phyloP scores from a whole-genome alignment of 768 basidiomycete species.

The Collybia mongolica region DNA sequence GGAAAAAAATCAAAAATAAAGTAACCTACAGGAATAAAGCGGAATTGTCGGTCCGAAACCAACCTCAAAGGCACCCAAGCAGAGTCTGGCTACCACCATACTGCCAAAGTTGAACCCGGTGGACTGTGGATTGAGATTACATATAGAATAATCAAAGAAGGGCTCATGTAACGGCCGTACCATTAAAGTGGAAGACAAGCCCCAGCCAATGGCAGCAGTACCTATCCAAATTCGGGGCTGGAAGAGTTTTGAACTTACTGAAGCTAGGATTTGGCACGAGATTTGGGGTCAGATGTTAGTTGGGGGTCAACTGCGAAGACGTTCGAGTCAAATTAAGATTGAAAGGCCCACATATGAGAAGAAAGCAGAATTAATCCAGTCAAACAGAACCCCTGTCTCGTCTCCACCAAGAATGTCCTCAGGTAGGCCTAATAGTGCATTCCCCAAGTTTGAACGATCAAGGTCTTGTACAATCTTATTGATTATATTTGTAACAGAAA shows the following conservation, averaged over 20 bases:
- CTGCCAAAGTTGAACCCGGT: constrained; percentile 60
- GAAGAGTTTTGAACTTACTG: constrained; percentile 62
- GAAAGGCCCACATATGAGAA: constrained; percentile 64
- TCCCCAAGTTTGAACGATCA: constrained; percentile 78
- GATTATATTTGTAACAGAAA: no score
- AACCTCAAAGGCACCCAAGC: constrained; percentile 76
- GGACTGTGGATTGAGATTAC: constrained; percentile 41
- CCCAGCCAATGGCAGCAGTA: constrained; percentile 68
- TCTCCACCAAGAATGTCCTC: constrained; percentile 67
- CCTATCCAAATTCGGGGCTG: constrained; percentile 71
- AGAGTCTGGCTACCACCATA: constrained; percentile 55
- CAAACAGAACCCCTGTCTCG: constrained; percentile 65
- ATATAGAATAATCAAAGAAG: not conserved
- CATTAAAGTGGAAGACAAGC: constrained; percentile 71
- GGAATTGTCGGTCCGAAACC: constrained; percentile 78
- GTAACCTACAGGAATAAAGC: constrained; percentile 66
- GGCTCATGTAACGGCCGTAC: constrained; percentile 29
- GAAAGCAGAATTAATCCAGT: constrained; percentile 77
- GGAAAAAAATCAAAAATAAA: not conserved
- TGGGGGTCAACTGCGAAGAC: not conserved
- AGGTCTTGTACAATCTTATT: constrained; percentile 42
- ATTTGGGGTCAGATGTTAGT: constrained; percentile 41
- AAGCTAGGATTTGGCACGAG: constrained; percentile 66
- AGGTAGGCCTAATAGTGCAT: constrained; percentile 72
- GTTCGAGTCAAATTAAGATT: not conserved